Evolutionary conservation across 768 basidiomycete genomes (phyloP).

Genomic region (Roridomyces roridus): DNA sequence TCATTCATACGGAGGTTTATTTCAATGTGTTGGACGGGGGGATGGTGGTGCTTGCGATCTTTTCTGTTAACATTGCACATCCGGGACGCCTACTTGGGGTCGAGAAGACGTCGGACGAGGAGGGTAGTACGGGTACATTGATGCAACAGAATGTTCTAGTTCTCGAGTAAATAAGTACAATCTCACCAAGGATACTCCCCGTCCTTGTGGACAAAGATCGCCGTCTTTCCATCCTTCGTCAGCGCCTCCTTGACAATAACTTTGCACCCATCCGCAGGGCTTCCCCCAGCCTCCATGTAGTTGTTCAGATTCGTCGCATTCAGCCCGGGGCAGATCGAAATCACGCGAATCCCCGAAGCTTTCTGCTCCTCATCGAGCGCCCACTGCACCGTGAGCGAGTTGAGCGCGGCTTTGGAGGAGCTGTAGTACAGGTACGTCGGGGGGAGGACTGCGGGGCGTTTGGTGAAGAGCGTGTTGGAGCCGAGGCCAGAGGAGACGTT

Average conservation of each 20-base stretch:
- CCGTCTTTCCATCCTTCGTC: conserved; percentile 4
- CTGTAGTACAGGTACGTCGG: conserved; percentile 5
- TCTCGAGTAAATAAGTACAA: too few relatives aligned
- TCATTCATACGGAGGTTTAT: conserved; percentile 54
- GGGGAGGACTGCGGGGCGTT: background rate
- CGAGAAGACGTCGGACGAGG: too few relatives aligned
- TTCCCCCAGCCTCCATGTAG: background rate
- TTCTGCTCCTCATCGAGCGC: conserved; percentile 12
- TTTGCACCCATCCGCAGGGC: conserved; percentile 7
- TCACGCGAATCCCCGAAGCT: conserved; percentile 9
- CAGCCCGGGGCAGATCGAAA: conserved; percentile 16
- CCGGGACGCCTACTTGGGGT: conserved; percentile 37
- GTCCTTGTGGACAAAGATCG: background rate
- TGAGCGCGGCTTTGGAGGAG: conserved; percentile 15
- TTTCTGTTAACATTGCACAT: conserved; percentile 47
- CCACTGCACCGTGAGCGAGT: conserved; percentile 14
- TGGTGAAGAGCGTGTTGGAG: background rate
- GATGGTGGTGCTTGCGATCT: conserved; percentile 51
- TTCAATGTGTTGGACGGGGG: conserved; percentile 54
- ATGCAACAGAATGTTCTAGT: too few relatives aligned
- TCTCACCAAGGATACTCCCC: background rate
- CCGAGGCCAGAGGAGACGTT: conserved; percentile 16
- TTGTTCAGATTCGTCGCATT: conserved; percentile 7
- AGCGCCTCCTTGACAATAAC: conserved; percentile 4
- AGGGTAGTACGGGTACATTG: too few relatives aligned